Evolutionary conservation across 75 land plant genomes (phyloP).

Genomic region (Pinus tabuliformis): DNA sequence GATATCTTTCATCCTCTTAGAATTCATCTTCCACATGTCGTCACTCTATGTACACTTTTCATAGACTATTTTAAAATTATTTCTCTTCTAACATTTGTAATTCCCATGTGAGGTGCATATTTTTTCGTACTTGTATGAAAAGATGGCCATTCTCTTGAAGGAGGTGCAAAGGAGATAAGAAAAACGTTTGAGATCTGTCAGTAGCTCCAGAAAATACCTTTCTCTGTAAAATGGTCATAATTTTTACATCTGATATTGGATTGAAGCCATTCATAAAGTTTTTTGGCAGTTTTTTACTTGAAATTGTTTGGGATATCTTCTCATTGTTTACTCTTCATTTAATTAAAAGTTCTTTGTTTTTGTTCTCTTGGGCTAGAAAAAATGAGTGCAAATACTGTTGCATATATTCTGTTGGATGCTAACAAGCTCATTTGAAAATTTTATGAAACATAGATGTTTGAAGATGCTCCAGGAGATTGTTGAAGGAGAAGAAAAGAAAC

Average conservation of each 20-base stretch:
- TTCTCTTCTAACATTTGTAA: too few species aligned
- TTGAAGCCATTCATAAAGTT: neutral
- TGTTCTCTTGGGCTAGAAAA: neutral
- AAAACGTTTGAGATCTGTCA: neutral
- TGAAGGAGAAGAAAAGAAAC: too few species aligned
- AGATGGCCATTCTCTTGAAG: neutral
- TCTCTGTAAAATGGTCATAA: neutral
- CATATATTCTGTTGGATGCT: neutral
- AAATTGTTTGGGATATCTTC: neutral
- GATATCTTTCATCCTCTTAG: too few species aligned
- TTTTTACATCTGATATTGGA: neutral
- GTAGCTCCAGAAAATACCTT: neutral
- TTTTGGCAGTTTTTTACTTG: neutral
- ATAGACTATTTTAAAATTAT: too few species aligned
- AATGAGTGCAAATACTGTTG: neutral
- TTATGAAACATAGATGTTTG: neutral
- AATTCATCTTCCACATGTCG: too few species aligned
- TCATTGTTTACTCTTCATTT: neutral
- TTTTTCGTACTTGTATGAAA: too few species aligned
- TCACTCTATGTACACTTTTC: too few species aligned
- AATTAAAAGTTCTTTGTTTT: neutral
- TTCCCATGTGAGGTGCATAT: too few species aligned
- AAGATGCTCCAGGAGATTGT: too few species aligned
- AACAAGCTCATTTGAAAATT: neutral
- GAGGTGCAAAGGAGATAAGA: neutral